Percentiles rank a stretch among this genome's conserved stretches.
These are phyloP conservation scores for Annulohypoxylon bovei DNA, from an alignment of 495 filamentous ascomycete genomes.

Conservation along the genomic window DNA sequence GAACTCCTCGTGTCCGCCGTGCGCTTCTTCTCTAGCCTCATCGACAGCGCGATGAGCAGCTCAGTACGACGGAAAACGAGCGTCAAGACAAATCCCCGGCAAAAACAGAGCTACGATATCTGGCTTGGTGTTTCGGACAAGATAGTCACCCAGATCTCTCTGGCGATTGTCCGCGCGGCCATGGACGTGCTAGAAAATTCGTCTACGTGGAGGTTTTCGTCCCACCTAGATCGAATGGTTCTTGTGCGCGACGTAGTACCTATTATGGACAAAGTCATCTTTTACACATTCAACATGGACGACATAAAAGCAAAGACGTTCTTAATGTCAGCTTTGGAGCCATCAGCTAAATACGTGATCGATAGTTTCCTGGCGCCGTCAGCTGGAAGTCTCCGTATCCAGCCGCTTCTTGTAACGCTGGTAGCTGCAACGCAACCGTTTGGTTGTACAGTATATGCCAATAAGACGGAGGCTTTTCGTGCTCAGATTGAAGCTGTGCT, in stretches of 20 bases:
- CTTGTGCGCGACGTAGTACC: constrained; percentile 65
- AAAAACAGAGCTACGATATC: constrained; percentile 62
- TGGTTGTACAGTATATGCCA: constrained; percentile 70
- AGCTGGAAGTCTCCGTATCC: constrained; percentile 74
- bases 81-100: constrained; percentile 60
- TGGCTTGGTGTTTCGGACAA: constrained; percentile 80
- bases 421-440: constrained; percentile 72
- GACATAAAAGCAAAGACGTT: constrained; percentile 66
- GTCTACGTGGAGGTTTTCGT: constrained; percentile 81
- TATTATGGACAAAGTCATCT: constrained; percentile 75
- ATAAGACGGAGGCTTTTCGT: constrained; percentile 64
- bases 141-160: constrained; percentile 75
- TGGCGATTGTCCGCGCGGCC: constrained; percentile 74
- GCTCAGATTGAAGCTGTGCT: constrained; percentile 72
- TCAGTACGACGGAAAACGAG: constrained; percentile 76
- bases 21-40: constrained; percentile 74
- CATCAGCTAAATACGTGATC: constrained; percentile 76
- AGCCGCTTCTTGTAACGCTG: constrained; percentile 78
- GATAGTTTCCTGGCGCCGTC: constrained; percentile 78
- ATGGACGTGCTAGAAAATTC: constrained; percentile 86
- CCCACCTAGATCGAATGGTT: constrained; percentile 69
- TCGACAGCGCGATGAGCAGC: constrained; percentile 78
- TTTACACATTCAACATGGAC: constrained; percentile 77
- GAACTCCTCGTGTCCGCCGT: constrained; percentile 78
- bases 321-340: constrained; percentile 67